Conservation (phyloP, 2,329 filamentous ascomycete species). For the Nemania abortiva region DNA sequence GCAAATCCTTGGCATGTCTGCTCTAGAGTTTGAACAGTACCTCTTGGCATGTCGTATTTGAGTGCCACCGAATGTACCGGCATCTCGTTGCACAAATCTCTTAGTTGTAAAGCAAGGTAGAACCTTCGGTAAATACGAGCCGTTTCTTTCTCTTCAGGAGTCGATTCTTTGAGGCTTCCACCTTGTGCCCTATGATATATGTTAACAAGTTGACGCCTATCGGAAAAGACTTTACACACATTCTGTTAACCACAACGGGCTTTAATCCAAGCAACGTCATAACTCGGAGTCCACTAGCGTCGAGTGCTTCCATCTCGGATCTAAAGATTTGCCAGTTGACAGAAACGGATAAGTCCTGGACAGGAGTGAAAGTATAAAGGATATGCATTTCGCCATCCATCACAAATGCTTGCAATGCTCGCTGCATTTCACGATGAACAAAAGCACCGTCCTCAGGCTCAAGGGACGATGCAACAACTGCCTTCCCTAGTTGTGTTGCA, state of each 20-base stretch:
- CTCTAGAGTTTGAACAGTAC: conserved; percentile 77
- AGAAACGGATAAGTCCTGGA: conserved; percentile 67
- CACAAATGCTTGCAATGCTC: conserved; percentile 77
- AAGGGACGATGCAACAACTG: conserved; percentile 78
- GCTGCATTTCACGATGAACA: conserved; percentile 75
- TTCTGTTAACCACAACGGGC: conserved; percentile 73
- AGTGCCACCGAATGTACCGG: conserved; percentile 76
- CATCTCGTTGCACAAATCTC: conserved; percentile 81
- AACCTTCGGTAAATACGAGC: conserved; percentile 77
- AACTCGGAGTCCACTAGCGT: conserved; percentile 78
- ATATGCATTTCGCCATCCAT: conserved; percentile 83
- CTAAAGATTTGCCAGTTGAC: conserved; percentile 81
- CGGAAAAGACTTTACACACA: conserved; percentile 60
- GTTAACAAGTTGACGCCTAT: conserved; percentile 30
- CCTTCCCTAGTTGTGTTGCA: conserved; percentile 75
- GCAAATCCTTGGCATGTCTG: conserved; percentile 84
- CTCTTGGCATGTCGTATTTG: conserved; percentile 78
- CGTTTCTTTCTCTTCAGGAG: conserved; percentile 68
- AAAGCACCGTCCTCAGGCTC: conserved; percentile 82
- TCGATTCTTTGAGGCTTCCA: conserved; percentile 72
- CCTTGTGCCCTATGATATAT: conserved; percentile 70
- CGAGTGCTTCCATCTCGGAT: conserved; percentile 75
- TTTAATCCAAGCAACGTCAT: conserved; percentile 76
- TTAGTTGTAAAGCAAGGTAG: conserved; percentile 81
- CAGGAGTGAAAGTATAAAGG: conserved; percentile 78